phyloP scores from a whole-genome alignment of 306 rosid species.

The Rosa lucieae region DNA sequence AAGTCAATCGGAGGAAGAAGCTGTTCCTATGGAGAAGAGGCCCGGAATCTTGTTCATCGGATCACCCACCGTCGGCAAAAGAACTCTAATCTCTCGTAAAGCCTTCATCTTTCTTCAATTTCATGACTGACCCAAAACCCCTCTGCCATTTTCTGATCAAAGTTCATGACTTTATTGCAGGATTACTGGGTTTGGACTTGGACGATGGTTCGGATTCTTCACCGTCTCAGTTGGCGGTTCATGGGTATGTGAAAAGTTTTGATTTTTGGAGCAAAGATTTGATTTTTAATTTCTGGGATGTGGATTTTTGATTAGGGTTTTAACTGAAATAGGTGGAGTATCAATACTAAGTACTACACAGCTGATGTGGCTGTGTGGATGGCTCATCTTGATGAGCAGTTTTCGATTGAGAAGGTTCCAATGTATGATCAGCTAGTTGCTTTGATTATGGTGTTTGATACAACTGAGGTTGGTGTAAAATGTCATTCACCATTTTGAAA shows the following conservation, averaged over 20 bases:
- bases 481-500: neutral
- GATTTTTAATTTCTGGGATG: neutral
- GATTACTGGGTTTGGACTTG: constrained; percentile 58
- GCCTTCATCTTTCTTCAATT: constrained; percentile 8
- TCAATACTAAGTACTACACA: constrained; percentile 69
- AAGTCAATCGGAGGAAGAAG: neutral
- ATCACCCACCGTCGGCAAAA: constrained; percentile 76
- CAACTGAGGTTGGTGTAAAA: constrained; percentile 60
- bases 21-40: constrained; percentile 45
- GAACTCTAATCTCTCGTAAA: constrained; percentile 76
- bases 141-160: neutral
- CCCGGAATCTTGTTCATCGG: constrained; percentile 74
- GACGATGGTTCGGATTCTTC: constrained; percentile 63
- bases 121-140: neutral
- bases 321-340: constrained; percentile 51
- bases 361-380: constrained; percentile 79
- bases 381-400: constrained; percentile 65
- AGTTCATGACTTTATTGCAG: constrained; percentile 32
- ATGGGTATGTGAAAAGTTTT: constrained; percentile 46
- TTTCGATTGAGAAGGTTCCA: constrained; percentile 51
- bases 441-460: constrained; percentile 81
- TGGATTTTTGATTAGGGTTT: neutral
- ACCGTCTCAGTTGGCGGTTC: constrained; percentile 45
- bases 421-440: constrained; percentile 52
- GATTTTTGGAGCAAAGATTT: neutral